phyloP scores from a whole-genome alignment of 371 early-diverging fungal genomes.

The Lichtheimia hyalospora region DNA sequence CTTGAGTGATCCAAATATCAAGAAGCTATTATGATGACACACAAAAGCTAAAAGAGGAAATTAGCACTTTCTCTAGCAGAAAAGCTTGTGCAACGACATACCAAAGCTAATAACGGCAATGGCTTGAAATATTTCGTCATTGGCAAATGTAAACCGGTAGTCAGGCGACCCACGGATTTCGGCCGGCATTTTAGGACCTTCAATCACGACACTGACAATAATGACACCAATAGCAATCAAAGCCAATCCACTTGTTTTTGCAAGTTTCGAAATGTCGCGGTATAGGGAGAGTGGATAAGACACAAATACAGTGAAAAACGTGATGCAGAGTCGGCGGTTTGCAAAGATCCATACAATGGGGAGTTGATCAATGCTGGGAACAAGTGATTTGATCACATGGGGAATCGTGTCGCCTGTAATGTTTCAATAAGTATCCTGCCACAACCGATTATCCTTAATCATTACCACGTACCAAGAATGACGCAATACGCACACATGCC shows the following conservation, averaged over 20 bases:
- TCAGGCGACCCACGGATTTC: slow-evolving; percentile 54
- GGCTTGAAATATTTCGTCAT: slow-evolving; percentile 69
- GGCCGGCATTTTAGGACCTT: slow-evolving; percentile 62
- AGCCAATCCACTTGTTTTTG: slow-evolving; percentile 78
- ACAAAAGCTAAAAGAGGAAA: slow-evolving; percentile 62
- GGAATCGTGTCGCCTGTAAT: slow-evolving; percentile 76
- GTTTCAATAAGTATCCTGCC: background rate
- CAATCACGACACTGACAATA: slow-evolving; percentile 67
- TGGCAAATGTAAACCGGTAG: slow-evolving; percentile 47
- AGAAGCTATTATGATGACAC: slow-evolving; percentile 82
- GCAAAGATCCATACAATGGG: slow-evolving; percentile 55
- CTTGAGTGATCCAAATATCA: slow-evolving; percentile 75
- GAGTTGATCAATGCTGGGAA: slow-evolving; percentile 56
- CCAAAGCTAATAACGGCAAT: slow-evolving; percentile 85
- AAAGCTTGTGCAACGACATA: slow-evolving; percentile 18
- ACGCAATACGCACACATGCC: slow-evolving; percentile 81
- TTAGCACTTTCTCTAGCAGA: no score
- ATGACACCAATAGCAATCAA: slow-evolving; percentile 76
- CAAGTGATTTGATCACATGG: slow-evolving; percentile 65
- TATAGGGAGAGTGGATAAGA: slow-evolving; percentile 78
- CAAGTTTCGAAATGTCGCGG: slow-evolving; percentile 76
- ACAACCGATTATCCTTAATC: background rate
- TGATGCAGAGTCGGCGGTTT: slow-evolving; percentile 59
- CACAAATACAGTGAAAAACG: slow-evolving; percentile 64
- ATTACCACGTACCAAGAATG: slow-evolving; percentile 60